phyloP scores from a whole-genome alignment of 2,329 filamentous ascomycete species.

The Pseudogymnoascus pannorum region DNA sequence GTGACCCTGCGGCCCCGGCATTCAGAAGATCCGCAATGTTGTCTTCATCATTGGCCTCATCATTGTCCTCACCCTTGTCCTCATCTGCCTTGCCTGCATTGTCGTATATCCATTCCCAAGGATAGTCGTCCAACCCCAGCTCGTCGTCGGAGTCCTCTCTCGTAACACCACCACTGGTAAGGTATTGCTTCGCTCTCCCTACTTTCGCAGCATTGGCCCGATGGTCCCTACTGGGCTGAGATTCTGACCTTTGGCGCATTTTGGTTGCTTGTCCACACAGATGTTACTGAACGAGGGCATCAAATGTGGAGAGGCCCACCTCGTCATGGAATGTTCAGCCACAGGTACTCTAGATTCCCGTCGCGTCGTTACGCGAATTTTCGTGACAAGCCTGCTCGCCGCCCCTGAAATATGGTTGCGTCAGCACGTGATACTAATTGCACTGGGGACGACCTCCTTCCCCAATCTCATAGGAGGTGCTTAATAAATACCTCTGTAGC shows the following conservation, averaged over 20 bases:
- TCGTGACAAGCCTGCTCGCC: not conserved
- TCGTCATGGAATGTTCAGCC: not conserved
- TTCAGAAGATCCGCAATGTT: slow-evolving; percentile 13
- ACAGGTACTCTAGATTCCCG: not conserved
- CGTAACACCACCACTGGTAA: slow-evolving; percentile 14
- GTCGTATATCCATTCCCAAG: slow-evolving; percentile 77
- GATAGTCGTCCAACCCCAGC: slow-evolving; percentile 61
- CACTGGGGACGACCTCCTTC: not conserved
- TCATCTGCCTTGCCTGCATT: slow-evolving; percentile 14
- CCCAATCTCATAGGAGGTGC: not conserved
- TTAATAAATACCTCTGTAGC: not conserved
- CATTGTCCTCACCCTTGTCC: not conserved
- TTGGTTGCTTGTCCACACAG: slow-evolving; percentile 9
- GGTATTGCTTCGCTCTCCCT: slow-evolving; percentile 36
- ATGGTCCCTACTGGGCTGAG: slow-evolving; percentile 15
- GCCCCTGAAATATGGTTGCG: not conserved
- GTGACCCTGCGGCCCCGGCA: slow-evolving; percentile 16
- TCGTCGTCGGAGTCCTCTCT: slow-evolving; percentile 85
- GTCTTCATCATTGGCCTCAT: slow-evolving; percentile 12
- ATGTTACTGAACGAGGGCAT: not conserved
- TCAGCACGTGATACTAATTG: slow-evolving; percentile 1
- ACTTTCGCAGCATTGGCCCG: slow-evolving; percentile 21
- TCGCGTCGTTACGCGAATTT: slow-evolving; percentile 3
- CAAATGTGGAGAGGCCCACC: not conserved
- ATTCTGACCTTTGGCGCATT: slow-evolving; percentile 24